phyloP scores from a whole-genome alignment of 2,329 filamentous ascomycete genomes.

The Cercospora janseana region DNA sequence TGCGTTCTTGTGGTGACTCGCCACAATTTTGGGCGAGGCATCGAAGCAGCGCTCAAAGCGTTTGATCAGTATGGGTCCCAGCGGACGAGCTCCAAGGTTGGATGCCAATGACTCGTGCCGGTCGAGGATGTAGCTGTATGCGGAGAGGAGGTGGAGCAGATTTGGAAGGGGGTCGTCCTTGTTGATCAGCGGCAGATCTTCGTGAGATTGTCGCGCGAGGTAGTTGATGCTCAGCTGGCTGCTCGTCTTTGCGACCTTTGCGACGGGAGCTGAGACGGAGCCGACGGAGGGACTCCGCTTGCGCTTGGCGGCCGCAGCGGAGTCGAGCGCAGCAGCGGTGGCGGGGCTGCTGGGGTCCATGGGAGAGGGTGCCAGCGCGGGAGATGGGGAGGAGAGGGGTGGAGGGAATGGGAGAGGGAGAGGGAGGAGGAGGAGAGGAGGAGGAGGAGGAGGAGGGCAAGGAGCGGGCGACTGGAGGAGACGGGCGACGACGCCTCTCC shows the following conservation, averaged over 20 bases:
- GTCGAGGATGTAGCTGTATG: constrained; percentile 82
- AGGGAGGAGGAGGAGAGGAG: not conserved
- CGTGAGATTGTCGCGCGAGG: constrained; percentile 60
- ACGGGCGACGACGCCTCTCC: not conserved
- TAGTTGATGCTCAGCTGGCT: constrained; percentile 68
- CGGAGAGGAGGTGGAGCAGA: constrained; percentile 68
- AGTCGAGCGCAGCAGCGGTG: constrained; percentile 16
- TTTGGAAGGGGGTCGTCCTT: constrained; percentile 70
- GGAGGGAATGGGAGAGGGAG: not conserved
- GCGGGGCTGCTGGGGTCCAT: constrained; percentile 16
- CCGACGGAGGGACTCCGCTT: constrained; percentile 44
- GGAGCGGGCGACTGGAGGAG: too few species aligned
- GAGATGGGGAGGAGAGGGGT: constrained; percentile 11
- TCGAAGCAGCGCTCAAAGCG: constrained; percentile 85
- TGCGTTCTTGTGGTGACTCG: constrained; percentile 48
- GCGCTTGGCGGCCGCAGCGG: constrained; percentile 44
- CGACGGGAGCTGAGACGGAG: constrained; percentile 32
- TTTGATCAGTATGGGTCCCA: constrained; percentile 78
- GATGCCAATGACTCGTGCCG: constrained; percentile 83
- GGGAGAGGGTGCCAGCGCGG: constrained; percentile 5
- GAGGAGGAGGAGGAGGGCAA: constrained; percentile 4
- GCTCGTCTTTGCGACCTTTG: constrained; percentile 48
- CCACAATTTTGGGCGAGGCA: constrained; percentile 67
- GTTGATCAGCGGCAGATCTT: constrained; percentile 61
- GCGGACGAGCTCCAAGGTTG: constrained; percentile 77